Percentiles rank a stretch among this genome's conserved stretches.
Conservation (phyloP, 2,329 filamentous ascomycete genomes). For the Apiospora sp. region DNA sequence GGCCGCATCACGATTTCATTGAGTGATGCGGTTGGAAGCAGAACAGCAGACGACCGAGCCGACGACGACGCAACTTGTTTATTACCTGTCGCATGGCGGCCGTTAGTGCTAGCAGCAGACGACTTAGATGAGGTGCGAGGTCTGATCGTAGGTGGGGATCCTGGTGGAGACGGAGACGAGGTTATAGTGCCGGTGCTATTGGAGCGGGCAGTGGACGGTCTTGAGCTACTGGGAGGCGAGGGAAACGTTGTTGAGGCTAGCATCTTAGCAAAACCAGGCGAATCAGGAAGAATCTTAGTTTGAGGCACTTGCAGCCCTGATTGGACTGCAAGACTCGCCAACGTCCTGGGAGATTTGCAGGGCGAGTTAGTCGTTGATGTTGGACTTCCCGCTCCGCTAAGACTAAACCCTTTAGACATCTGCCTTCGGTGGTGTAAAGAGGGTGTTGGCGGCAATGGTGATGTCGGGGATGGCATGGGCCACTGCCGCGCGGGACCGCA, state of each 20-base stretch:
- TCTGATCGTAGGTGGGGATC: slow-evolving; percentile 28
- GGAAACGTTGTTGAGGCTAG: slow-evolving; percentile 40
- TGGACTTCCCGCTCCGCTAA: slow-evolving; percentile 15
- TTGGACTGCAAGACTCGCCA: slow-evolving; percentile 28
- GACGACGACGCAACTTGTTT: slow-evolving; percentile 23
- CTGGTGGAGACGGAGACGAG: slow-evolving; percentile 21
- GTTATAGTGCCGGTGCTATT: slow-evolving; percentile 28
- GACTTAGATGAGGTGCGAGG: slow-evolving; percentile 33
- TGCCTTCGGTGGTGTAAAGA: slow-evolving; percentile 17
- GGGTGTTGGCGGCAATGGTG: slow-evolving; percentile 12
- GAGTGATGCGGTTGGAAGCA: slow-evolving; percentile 32
- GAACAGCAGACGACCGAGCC: background rate
- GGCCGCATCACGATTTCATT: slow-evolving; percentile 37
- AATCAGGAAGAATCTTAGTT: slow-evolving; percentile 35
- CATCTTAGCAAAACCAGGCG: slow-evolving; percentile 42
- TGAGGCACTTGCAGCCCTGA: slow-evolving; percentile 34
- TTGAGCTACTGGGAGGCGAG: slow-evolving; percentile 36
- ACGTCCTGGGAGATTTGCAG: slow-evolving; percentile 23
- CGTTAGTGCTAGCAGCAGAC: slow-evolving; percentile 22
- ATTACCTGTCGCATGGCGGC: slow-evolving; percentile 1
- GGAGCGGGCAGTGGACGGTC: slow-evolving; percentile 34
- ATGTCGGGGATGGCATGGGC: slow-evolving; percentile 10
- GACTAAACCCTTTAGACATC: slow-evolving; percentile 9
- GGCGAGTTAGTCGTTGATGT: slow-evolving; percentile 7
- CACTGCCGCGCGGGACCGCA: background rate